phyloP scores from a whole-genome alignment of 768 basidiomycete genomes.

The Scleroderma bovista region DNA sequence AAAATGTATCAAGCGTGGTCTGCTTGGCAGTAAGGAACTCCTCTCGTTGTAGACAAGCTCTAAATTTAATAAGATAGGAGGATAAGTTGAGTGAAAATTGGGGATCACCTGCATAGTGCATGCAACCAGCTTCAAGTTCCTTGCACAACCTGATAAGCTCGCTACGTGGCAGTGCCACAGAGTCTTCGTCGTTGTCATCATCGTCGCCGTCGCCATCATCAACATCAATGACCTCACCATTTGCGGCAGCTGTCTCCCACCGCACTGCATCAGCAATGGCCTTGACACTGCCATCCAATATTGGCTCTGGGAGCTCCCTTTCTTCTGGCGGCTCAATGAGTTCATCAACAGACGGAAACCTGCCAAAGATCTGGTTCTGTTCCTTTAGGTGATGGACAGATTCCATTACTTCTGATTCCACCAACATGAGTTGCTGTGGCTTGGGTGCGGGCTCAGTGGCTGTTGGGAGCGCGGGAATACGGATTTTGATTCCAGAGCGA shows the following conservation, averaged over 20 bases:
- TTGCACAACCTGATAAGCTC: constrained; percentile 1
- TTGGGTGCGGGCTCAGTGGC: neutral
- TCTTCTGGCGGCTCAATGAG: constrained; percentile 16
- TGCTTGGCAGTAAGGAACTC: neutral
- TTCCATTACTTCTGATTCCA: constrained; percentile 4
- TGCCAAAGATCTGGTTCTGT: constrained; percentile 8
- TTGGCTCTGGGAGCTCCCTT: neutral
- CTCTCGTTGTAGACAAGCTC: neutral
- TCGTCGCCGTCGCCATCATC: neutral
- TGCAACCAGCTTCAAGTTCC: constrained; percentile 3
- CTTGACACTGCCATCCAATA: neutral
- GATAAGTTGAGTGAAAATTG: neutral
- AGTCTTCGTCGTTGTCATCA: neutral
- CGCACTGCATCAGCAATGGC: constrained; percentile 1
- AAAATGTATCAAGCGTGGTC: neutral
- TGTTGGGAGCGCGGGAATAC: neutral
- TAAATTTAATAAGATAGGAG: neutral
- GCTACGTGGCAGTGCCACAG: neutral
- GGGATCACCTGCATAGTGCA: constrained; percentile 2
- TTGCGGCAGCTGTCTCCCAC: neutral
- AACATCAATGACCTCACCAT: constrained; percentile 2
- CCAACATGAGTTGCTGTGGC: too few species aligned
- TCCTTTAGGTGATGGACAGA: constrained; percentile 9
- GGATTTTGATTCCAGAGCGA: neutral
- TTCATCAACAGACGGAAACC: constrained; percentile 5